These are phyloP conservation scores for Lizonia empirigonia DNA, from an alignment of 2,329 filamentous ascomycete genomes.

Conservation along the genomic window DNA sequence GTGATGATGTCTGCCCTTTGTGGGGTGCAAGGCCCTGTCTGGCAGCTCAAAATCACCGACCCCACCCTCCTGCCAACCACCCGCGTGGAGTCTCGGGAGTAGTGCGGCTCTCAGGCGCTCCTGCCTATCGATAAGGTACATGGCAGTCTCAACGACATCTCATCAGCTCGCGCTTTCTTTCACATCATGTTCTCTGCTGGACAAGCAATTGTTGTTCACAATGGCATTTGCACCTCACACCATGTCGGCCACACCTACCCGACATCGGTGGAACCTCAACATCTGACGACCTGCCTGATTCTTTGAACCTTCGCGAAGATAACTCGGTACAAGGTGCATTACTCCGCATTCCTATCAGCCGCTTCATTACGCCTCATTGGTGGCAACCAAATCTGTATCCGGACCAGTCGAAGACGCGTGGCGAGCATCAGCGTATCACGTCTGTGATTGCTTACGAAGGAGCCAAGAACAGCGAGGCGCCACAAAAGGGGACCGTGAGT, in stretches of 20 bases:
- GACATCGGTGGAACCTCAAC: constrained; percentile 10
- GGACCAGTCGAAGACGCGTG: constrained; percentile 1
- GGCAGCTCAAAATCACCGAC: constrained; percentile 5
- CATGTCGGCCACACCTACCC: neutral
- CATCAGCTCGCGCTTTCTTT: neutral
- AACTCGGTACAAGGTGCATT: constrained; percentile 10
- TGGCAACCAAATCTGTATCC: constrained; percentile 12
- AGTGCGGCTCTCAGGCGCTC: constrained; percentile 17
- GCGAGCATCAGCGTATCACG: constrained; percentile 13
- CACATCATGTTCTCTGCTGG: neutral
- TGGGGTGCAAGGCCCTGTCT: neutral
- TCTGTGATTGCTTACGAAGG: constrained; percentile 6
- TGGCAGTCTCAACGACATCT: constrained; percentile 28
- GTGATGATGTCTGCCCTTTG: neutral
- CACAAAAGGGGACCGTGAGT: constrained; percentile 2
- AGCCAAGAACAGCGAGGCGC: constrained; percentile 8
- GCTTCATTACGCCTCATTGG: constrained; percentile 14
- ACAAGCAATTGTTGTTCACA: neutral
- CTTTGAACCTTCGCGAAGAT: constrained; percentile 1
- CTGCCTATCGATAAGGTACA: constrained; percentile 23
- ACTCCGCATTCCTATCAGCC: constrained; percentile 18
- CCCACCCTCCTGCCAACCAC: constrained; percentile 14
- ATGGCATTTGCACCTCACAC: neutral
- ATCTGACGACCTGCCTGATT: constrained; percentile 15
- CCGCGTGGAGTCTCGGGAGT: constrained; percentile 10